A percentile compares a stretch with the other conserved stretches of the same genome.
phyloP scores from a whole-genome alignment of 192 early-diverging fungal species.

The Coemansia sp. region DNA sequence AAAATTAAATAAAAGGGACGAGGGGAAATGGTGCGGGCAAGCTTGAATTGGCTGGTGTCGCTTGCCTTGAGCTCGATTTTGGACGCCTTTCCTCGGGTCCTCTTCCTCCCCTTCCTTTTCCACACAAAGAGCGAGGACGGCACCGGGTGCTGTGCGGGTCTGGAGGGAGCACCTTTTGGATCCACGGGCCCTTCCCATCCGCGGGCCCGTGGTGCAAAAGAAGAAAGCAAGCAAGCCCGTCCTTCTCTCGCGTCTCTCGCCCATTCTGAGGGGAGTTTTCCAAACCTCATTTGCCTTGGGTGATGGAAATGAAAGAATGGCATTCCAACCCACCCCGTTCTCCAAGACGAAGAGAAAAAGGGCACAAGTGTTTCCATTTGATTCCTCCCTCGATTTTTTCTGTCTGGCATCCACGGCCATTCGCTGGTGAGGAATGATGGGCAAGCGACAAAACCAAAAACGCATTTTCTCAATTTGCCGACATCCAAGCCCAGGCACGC shows the following conservation, averaged over 20 bases:
- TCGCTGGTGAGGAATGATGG: not conserved
- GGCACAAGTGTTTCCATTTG: not conserved
- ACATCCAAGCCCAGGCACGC: not conserved
- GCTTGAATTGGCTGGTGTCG: not conserved
- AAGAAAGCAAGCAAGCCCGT: not conserved
- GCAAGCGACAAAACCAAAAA: not conserved
- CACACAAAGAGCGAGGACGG: not conserved
- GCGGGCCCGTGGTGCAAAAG: not conserved
- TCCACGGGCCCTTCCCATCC: too few species aligned
- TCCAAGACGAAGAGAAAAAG: not conserved
- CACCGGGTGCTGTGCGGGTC: not conserved
- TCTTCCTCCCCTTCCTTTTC: not conserved
- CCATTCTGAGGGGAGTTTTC: not conserved
- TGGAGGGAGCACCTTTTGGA: too few species aligned
- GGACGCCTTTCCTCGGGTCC: not conserved
- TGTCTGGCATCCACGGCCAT: not conserved
- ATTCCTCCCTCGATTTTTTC: conserved; percentile 1
- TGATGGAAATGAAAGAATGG: not conserved
- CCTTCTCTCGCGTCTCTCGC: not conserved
- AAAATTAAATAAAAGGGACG: not conserved
- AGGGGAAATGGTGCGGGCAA: not conserved
- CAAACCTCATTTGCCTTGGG: not conserved
- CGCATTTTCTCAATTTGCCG: conserved; percentile 1
- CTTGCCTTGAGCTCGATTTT: not conserved
- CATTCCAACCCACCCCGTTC: not conserved